Evolutionary conservation across 495 filamentous ascomycete genomes (phyloP), one percentile per base, ranked within the genome.

Genomic region (Tuber brumale): DNA sequence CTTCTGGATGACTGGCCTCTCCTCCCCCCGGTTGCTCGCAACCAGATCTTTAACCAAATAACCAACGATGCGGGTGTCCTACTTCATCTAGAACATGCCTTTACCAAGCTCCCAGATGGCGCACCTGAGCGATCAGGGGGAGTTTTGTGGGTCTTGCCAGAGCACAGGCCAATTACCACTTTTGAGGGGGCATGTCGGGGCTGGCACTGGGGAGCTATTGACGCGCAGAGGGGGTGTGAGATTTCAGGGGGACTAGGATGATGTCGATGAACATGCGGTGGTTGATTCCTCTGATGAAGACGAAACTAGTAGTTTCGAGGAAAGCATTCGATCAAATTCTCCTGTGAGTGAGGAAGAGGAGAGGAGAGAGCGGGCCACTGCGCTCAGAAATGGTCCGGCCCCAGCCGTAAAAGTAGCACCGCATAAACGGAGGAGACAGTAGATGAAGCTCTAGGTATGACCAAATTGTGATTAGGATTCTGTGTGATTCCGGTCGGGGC

Each of bases 201-300:
- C 43, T 16, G 10, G 10, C 43, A 77, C 73, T 69, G 79, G 83
- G 81, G 76, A 86, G 81, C 74, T 82, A 81, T 1, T 75, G 74
- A 57, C 84, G 77, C 70, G 84, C 82, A 77, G 84, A 82, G 73
- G 82, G 79, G 80, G 82, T 81, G 76, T 85, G 89, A 88, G 93
- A 70, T 83, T 97, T 74, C 87, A 90, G 72, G 94, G 93, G 82
- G 93, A 95, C 80, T 89, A 92, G 23, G 86, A 86, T 71, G 91
- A 92, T 76, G 89, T 88, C 31, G 91, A 90, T 51, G 84, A 90
- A 81, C 76, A 85, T 82, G 83, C 84, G 83, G 79, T 82, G 16
- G 84, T 86, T 18, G 86, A 89, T 78, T 87, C 85, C 57, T 88
- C 88, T 3, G 87, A 85, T 44, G 87, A 88, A 7, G 88, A 88